phyloP scores from a whole-genome alignment of 2,329 filamentous ascomycete species.

The Daldinia sp. region DNA sequence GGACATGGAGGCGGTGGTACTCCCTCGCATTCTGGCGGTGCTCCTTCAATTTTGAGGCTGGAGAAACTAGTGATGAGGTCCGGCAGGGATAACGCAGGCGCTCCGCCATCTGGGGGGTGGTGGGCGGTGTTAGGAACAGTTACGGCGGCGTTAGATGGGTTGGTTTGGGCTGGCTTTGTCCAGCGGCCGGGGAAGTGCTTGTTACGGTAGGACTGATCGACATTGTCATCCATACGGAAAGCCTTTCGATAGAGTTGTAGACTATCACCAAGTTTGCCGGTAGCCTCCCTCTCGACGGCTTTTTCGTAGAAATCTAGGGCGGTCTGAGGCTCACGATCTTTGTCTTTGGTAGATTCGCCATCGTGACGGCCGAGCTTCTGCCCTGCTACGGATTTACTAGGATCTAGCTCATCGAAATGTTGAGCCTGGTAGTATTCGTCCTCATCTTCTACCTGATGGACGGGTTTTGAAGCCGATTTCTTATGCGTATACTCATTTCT shows the following conservation, averaged over 20 bases:
- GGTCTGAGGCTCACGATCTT: slow-evolving; percentile 50
- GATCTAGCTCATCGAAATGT: slow-evolving; percentile 46
- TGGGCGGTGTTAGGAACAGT: slow-evolving; percentile 64
- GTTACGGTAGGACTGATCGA: slow-evolving; percentile 87
- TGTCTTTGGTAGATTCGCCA: slow-evolving; percentile 30
- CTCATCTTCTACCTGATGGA: slow-evolving; percentile 39
- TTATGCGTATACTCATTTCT: slow-evolving; percentile 33
- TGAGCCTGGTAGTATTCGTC: slow-evolving; percentile 44
- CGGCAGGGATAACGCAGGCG: slow-evolving; percentile 62
- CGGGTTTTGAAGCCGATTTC: slow-evolving; percentile 30
- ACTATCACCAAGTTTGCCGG: slow-evolving; percentile 89
- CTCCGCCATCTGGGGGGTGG: slow-evolving; percentile 59
- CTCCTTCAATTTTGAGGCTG: slow-evolving; percentile 70
- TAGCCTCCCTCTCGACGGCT: slow-evolving; percentile 86
- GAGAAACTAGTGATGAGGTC: slow-evolving; percentile 83
- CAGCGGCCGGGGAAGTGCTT: slow-evolving; percentile 83
- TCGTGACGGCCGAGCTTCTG: slow-evolving; percentile 30
- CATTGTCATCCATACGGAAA: slow-evolving; percentile 85
- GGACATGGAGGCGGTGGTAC: slow-evolving; percentile 80
- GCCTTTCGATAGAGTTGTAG: slow-evolving; percentile 87
- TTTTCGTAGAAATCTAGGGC: slow-evolving; percentile 93
- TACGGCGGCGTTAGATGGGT: slow-evolving; percentile 54
- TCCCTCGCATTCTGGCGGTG: slow-evolving; percentile 74
- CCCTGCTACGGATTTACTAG: slow-evolving; percentile 26
- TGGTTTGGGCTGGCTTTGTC: slow-evolving; percentile 53